Conservation (phyloP, 2,329 filamentous ascomycete species). For the Fusarium nisikadoi region DNA sequence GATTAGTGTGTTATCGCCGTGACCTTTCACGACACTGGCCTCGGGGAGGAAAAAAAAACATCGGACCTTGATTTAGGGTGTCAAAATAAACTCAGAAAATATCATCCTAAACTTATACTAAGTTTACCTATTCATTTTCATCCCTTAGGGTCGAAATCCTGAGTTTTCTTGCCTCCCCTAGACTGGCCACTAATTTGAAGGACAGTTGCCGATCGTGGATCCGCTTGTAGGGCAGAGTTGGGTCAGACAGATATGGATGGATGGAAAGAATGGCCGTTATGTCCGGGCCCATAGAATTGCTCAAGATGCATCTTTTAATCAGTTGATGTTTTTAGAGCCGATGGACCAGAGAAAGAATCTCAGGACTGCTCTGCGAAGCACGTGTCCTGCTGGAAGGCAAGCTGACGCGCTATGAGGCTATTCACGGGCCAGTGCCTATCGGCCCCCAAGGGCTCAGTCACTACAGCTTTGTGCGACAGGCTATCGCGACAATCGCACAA, state of each 20-base stretch:
- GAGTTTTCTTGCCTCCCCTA: no score
- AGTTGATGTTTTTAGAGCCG: no score
- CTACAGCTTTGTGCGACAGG: neutral
- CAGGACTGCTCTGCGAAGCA: neutral
- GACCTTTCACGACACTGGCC: neutral
- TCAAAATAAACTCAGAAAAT: no score
- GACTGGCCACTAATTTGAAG: neutral
- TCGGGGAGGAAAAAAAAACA: no score
- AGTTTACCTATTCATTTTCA: no score
- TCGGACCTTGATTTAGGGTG: no score
- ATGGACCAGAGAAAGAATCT: neutral
- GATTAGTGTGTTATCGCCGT: neutral
- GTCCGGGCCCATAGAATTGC: neutral
- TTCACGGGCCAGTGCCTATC: neutral
- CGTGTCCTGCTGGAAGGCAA: neutral
- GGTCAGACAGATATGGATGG: neutral
- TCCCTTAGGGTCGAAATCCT: no score
- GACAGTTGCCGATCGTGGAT: neutral
- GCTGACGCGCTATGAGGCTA: neutral
- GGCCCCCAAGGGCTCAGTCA: neutral
- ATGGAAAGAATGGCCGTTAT: neutral
- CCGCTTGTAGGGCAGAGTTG: neutral
- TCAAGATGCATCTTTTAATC: no score
- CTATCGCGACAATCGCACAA: rapidly evolving
- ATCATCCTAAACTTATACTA: no score